Evolutionary conservation across 768 basidiomycete species (phyloP).

Genomic region (Podaxis sp.): DNA sequence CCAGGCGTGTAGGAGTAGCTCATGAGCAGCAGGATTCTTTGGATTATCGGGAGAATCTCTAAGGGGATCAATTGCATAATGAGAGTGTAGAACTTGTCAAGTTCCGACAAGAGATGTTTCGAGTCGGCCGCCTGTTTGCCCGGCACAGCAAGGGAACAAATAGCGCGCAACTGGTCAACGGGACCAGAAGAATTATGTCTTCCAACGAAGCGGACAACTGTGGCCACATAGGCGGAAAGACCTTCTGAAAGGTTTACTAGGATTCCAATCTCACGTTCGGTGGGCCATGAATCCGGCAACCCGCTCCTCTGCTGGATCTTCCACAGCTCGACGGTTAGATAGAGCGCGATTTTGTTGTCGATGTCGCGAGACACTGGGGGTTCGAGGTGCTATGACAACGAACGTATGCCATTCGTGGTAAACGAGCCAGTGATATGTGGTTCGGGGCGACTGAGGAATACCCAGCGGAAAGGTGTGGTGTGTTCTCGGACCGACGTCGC

Average conservation of each 20-base stretch:
- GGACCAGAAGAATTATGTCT: slow-evolving; percentile 2
- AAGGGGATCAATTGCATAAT: not conserved
- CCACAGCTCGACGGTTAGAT: slow-evolving; percentile 5
- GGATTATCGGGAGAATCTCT: not conserved
- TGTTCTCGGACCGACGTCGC: not conserved
- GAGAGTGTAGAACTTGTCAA: not conserved
- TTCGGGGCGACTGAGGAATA: not conserved
- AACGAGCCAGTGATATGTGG: slow-evolving; percentile 6
- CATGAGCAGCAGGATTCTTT: not conserved
- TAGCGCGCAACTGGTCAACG: not conserved
- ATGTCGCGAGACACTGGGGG: slow-evolving; percentile 10
- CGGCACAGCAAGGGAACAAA: not conserved
- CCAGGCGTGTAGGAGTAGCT: not conserved
- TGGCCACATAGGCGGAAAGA: not conserved
- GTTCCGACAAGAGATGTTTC: not conserved
- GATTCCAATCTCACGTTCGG: not conserved
- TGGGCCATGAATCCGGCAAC: slow-evolving; percentile 9
- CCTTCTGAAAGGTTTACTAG: slow-evolving; percentile 8
- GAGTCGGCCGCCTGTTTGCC: not conserved
- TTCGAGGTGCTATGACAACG: not conserved
- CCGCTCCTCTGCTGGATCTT: too few species aligned
- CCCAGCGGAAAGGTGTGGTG: not conserved
- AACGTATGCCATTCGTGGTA: not conserved
- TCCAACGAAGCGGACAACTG: slow-evolving; percentile 9
- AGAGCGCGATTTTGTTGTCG: slow-evolving; percentile 10